Conservation (phyloP, 495 filamentous ascomycete genomes). For the Aspergillus hancockii region DNA sequence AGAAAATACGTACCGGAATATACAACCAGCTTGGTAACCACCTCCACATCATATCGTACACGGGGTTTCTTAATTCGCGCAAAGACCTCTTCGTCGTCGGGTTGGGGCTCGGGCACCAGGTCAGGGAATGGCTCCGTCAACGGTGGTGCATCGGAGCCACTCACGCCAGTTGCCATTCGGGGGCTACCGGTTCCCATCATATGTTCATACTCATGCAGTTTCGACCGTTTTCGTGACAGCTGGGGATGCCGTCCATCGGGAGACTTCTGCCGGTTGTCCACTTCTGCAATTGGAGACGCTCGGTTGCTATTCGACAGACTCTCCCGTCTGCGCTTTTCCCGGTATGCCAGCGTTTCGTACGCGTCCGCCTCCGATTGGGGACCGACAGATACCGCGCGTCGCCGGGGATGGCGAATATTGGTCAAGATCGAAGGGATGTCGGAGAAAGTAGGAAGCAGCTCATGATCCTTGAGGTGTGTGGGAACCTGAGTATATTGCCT, state of each 20-base stretch:
- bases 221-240: constrained; percentile 36
- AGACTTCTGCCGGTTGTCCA: constrained; percentile 13
- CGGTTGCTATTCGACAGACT: constrained; percentile 52
- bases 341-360: constrained; percentile 92
- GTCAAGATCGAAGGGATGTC: constrained; percentile 78
- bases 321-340: constrained; percentile 77
- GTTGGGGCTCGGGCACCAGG: constrained; percentile 35
- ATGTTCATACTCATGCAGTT: constrained; percentile 62
- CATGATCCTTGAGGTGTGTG: constrained; percentile 72
- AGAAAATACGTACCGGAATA: constrained; percentile 74
- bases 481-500: constrained; percentile 88
- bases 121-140: constrained; percentile 35
- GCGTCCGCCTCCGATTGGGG: constrained; percentile 95
- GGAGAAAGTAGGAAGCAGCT: constrained; percentile 80
- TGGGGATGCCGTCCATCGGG: constrained; percentile 11
- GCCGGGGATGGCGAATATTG: constrained; percentile 75
- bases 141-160: constrained; percentile 21
- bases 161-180: constrained; percentile 26
- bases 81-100: constrained; percentile 80
- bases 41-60: constrained; percentile 95
- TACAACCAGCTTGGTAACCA: constrained; percentile 93
- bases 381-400: constrained; percentile 84
- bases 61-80: constrained; percentile 80
- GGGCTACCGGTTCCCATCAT: constrained; percentile 65
- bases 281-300: constrained; percentile 28